Percentiles rank a stretch among this genome's conserved stretches.
Evolutionary conservation across 2,329 filamentous ascomycete genomes (phyloP).

Genomic region (Pseudogymnoascus sp.): DNA sequence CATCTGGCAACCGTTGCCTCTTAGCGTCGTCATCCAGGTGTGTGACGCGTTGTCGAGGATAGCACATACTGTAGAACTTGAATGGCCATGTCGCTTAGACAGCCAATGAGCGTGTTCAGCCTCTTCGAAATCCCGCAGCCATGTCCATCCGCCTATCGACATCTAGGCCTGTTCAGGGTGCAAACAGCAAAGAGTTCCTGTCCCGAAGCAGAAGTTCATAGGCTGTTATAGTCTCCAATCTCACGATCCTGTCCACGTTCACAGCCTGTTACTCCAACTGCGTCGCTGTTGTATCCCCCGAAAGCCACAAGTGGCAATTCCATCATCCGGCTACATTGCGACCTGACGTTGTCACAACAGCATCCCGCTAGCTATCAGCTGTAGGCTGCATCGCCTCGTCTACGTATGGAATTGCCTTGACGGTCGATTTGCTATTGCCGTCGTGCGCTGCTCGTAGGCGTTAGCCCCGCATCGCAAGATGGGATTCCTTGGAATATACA

Average conservation of each 20-base stretch:
- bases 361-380: not conserved
- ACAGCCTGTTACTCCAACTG: not conserved
- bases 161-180: slow-evolving; percentile 5
- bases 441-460: slow-evolving; percentile 8
- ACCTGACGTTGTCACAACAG: not conserved
- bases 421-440: not conserved
- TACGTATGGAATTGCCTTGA: not conserved
- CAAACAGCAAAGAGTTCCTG: slow-evolving; percentile 7
- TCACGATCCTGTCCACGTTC: not conserved
- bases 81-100: slow-evolving; percentile 1
- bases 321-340: not conserved
- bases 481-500: slow-evolving; percentile 88
- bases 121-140: slow-evolving; percentile 4
- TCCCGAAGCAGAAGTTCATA: not conserved
- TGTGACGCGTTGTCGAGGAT: slow-evolving; percentile 2
- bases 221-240: not conserved
- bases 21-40: slow-evolving; percentile 5
- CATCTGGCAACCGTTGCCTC: not conserved
- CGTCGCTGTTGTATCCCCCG: not conserved
- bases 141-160: slow-evolving; percentile 1
- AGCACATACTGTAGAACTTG: slow-evolving; percentile 3
- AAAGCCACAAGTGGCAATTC: not conserved
- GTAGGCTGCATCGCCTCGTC: not conserved
- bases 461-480: slow-evolving; percentile 38
- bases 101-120: slow-evolving; percentile 1